These are phyloP conservation scores for Marasmius tenuissimus DNA, from an alignment of 1,284 basidiomycete genomes.

Conservation along the genomic window DNA sequence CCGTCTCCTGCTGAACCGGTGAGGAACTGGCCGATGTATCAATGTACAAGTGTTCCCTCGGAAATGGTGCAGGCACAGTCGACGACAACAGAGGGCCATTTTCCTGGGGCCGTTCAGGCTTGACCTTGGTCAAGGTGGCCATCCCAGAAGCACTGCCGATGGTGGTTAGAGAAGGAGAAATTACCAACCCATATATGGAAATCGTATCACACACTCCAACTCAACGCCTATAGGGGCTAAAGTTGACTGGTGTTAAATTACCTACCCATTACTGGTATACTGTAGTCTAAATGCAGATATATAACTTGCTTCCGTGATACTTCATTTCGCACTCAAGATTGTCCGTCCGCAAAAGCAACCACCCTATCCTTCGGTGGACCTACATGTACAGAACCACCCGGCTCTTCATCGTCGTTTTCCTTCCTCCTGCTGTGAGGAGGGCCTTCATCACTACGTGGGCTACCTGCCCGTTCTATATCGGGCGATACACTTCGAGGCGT, in stretches of 20 bases:
- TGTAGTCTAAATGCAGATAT: no score
- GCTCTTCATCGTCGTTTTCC: not conserved
- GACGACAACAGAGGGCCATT: constrained; percentile 10
- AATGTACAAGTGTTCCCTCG: constrained; percentile 7
- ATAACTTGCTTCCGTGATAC: no score
- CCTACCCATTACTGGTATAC: not conserved
- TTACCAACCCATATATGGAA: not conserved
- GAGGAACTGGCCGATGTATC: no score
- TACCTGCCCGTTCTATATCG: constrained; percentile 21
- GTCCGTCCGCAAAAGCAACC: constrained; percentile 10
- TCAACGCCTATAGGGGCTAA: not conserved
- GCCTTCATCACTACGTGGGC: constrained; percentile 14
- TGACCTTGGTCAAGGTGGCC: constrained; percentile 20
- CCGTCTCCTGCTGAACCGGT: no score
- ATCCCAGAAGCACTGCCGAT: constrained; percentile 4
- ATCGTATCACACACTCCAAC: not conserved
- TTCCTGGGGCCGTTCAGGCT: constrained; percentile 12
- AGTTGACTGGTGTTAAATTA: not conserved
- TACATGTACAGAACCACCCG: not conserved
- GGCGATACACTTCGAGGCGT: not conserved
- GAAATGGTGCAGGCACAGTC: constrained; percentile 23
- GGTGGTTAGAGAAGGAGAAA: not conserved
- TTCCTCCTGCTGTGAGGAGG: constrained; percentile 4
- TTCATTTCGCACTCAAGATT: not conserved
- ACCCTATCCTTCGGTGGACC: constrained; percentile 3